Base-by-base conservation (phyloP, 305 asterid species). In the Solanum aculeatissimum region DNA sequence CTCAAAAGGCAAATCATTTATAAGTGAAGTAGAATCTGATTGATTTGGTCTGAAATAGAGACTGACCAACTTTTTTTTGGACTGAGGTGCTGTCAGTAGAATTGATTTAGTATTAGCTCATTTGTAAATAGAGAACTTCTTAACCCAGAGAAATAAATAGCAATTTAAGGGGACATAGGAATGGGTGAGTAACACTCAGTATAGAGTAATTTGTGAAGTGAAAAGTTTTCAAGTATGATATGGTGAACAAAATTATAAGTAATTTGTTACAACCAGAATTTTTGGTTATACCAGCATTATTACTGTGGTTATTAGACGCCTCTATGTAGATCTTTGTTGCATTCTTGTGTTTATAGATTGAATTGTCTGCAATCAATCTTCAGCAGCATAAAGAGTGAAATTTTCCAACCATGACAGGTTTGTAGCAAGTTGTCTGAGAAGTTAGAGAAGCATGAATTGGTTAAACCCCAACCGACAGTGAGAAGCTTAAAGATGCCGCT, bases 401-500 rank as follows among this genome's bases (percentile, higher is more conserved):
- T 49, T 32, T 84, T 81, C 19, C 23, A 54, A 74, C 83, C 74
- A 55, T 88, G 83, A 43, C 86, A 95, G 99, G 92, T 89, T 63
- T 97, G 98, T 86, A 90, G 93, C 89, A 92, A 87, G 89, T 87
- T 97, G 83, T 92, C 95, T 7, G 98, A 92, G 88, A 97, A 94
- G 85, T 94, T 97, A 78, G 99, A 98, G 90, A 97, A 95, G 87
- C 98, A 97, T 87, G 99, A 96, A 43, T 85, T 94, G 84, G 94
- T 91, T 85, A 97, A 97, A 90, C 94, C 79, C 80, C 93, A 97
- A 88, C 98, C 98, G 21, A 83, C 98, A 0, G 99, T 97, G 82
- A 95, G 99, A 88, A 97, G 99, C 92, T 96, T 95, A 66, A 87
- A 86, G 84, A 93, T 98, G 74, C 99, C 98, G 53, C n/a, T 97